Evolutionary conservation across 306 rosid species (phyloP).

Genomic region (Castanospermum australe): DNA sequence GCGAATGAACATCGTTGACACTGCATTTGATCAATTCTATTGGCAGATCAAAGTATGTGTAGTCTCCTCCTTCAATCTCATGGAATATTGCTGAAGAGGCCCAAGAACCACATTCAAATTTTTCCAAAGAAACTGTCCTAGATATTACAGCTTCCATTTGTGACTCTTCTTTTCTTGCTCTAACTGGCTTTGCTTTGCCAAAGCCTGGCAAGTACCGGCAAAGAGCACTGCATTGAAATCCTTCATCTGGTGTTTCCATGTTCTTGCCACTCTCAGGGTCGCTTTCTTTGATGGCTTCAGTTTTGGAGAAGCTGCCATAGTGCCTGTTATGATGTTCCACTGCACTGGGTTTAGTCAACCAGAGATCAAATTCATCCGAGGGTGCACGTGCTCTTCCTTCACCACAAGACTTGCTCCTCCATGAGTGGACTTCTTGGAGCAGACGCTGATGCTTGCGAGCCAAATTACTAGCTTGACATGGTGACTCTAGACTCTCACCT

Average conservation of each 20-base stretch:
- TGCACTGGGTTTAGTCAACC: slow-evolving; percentile 39
- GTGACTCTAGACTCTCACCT: slow-evolving; percentile 28
- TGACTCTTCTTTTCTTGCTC: slow-evolving; percentile 37
- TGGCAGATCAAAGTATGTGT: slow-evolving; percentile 66
- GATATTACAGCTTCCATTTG: slow-evolving; percentile 42
- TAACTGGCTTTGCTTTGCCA: slow-evolving; percentile 55
- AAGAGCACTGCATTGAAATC: slow-evolving; percentile 65
- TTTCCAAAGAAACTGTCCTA: slow-evolving; percentile 67
- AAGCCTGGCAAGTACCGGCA: slow-evolving; percentile 68
- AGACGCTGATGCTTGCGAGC: slow-evolving; percentile 7
- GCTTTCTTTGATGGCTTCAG: slow-evolving; percentile 12
- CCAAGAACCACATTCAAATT: slow-evolving; percentile 88
- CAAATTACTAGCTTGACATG: slow-evolving; percentile 23
- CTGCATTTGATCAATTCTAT: slow-evolving; percentile 57
- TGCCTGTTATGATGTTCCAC: slow-evolving; percentile 4
- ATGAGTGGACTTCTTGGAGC: slow-evolving; percentile 35
- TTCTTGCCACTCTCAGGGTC: slow-evolving; percentile 7
- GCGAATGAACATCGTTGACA: slow-evolving; percentile 52
- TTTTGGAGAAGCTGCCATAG: slow-evolving; percentile 19
- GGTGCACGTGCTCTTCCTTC: slow-evolving; percentile 43
- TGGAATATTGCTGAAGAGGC: slow-evolving; percentile 50
- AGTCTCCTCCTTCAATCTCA: slow-evolving; percentile 43
- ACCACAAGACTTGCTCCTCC: slow-evolving; percentile 63
- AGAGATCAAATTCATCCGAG: slow-evolving; percentile 59
- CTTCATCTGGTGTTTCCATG: slow-evolving; percentile 23